phyloP scores from a whole-genome alignment of 306 rosid species.

The Ziziphus jujuba region DNA sequence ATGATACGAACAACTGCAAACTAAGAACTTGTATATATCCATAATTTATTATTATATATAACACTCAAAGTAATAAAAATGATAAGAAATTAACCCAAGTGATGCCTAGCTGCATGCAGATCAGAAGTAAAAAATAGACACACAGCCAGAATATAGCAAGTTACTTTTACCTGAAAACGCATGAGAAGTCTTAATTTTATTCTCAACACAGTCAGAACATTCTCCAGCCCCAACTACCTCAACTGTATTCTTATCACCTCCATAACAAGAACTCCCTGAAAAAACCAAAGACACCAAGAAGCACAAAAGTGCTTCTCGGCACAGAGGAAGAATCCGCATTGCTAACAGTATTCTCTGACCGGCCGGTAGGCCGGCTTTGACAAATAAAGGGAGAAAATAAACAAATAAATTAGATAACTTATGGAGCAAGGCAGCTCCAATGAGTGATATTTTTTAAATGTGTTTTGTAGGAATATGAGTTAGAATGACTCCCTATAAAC shows the following conservation, averaged over 20 bases:
- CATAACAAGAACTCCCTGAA: conserved; percentile 47
- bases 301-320: conserved; percentile 53
- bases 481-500: conserved; percentile 6
- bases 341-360: not conserved
- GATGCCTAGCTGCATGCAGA: too few species aligned
- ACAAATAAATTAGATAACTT: not conserved
- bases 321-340: conserved; percentile 43
- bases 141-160: not conserved
- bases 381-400: not conserved
- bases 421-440: too few species aligned
- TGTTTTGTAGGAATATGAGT: not conserved
- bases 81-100: not conserved
- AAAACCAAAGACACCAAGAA: conserved; percentile 46
- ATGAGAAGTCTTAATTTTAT: conserved; percentile 51
- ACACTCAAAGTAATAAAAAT: too few species aligned
- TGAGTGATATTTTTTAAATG: too few species aligned
- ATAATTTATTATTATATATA: too few species aligned
- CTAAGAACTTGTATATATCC: too few species aligned
- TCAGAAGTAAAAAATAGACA: not conserved
- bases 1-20: too few species aligned
- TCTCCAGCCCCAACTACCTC: conserved; percentile 82
- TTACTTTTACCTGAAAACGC: conserved; percentile 66
- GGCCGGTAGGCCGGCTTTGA: not conserved
- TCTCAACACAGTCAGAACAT: conserved; percentile 68
- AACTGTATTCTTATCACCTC: conserved; percentile 46